phyloP scores from a whole-genome alignment of 768 basidiomycete genomes.

The Suillus bovinus region DNA sequence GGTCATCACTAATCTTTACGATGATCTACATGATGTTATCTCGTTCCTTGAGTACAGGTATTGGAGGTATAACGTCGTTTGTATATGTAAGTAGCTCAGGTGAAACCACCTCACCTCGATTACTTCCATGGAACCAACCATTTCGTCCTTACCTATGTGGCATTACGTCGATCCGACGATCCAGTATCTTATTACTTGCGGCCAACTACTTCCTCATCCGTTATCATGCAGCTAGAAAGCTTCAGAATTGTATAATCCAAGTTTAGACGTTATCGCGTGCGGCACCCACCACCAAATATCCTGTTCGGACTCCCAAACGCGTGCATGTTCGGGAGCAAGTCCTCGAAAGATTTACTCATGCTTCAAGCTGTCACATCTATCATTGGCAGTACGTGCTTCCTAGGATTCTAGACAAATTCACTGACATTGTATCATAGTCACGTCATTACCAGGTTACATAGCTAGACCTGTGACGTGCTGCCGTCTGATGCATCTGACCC shows the following conservation, averaged over 20 bases:
- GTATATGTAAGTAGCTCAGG: not conserved
- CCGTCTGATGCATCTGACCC: slow-evolving; percentile 28
- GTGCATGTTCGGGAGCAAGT: slow-evolving; percentile 13
- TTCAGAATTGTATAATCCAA: not conserved
- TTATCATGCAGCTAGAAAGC: not conserved
- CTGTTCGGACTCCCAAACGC: slow-evolving; percentile 10
- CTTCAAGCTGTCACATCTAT: not conserved
- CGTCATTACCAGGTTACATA: slow-evolving; percentile 9
- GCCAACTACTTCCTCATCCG: too few relatives aligned
- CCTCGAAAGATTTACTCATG: not conserved
- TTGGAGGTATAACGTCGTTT: not conserved
- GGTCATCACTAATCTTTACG: not conserved
- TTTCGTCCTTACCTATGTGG: not conserved
- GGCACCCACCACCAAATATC: slow-evolving; percentile 10
- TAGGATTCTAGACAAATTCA: not conserved
- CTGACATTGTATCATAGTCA: slow-evolving; percentile 14
- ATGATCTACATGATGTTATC: not conserved
- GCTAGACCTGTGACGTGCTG: slow-evolving; percentile 11
- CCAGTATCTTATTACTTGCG: not conserved
- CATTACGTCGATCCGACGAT: not conserved
- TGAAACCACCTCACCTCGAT: not conserved
- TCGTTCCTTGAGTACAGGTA: not conserved
- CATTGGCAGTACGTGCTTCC: not conserved
- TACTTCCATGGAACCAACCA: not conserved
- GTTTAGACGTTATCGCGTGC: not conserved